These are phyloP conservation scores for Suhomyces kunorum DNA, from an alignment of 1,139 yeast genomes.

Conservation along the genomic window DNA sequence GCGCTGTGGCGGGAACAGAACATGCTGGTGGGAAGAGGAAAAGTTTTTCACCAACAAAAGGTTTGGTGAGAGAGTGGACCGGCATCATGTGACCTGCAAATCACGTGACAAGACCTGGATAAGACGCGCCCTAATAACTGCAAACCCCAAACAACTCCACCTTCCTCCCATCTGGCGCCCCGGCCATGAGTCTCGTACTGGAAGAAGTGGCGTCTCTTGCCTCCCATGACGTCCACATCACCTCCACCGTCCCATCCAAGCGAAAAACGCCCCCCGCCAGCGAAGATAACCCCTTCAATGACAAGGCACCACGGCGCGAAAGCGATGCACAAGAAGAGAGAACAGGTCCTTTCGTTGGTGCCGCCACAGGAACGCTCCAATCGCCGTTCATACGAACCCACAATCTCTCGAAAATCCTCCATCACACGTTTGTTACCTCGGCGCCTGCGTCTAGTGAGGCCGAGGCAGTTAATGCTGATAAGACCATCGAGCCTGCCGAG, in stretches of 20 bases:
- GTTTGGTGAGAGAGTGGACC: neutral
- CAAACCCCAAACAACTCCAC: conserved; percentile 1
- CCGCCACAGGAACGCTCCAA: no score
- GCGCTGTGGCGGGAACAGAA: conserved; percentile 10
- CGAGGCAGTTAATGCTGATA: conserved; percentile 6
- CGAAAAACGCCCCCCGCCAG: conserved; percentile 12
- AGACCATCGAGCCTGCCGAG: conserved; percentile 9
- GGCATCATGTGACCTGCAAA: neutral
- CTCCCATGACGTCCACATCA: neutral
- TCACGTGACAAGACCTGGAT: conserved; percentile 2
- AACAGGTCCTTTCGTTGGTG: no score
- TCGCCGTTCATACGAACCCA: conserved; percentile 18
- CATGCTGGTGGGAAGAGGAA: conserved; percentile 9
- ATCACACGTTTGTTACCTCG: conserved; percentile 6
- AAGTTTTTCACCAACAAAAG: conserved; percentile 10
- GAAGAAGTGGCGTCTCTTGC: conserved; percentile 4
- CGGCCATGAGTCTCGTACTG: conserved; percentile 7
- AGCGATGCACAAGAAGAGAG: conserved; percentile 4
- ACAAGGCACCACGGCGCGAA: conserved; percentile 6
- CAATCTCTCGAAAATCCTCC: conserved; percentile 16
- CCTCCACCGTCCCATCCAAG: conserved; percentile 5
- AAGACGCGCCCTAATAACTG: conserved; percentile 6
- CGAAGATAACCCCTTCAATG: conserved; percentile 27
- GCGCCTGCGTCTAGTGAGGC: conserved; percentile 12
- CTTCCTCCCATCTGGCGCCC: neutral